Evolutionary conservation across 2,329 filamentous ascomycete species (phyloP).

Genomic region (Stagonosporopsis rhizophila): DNA sequence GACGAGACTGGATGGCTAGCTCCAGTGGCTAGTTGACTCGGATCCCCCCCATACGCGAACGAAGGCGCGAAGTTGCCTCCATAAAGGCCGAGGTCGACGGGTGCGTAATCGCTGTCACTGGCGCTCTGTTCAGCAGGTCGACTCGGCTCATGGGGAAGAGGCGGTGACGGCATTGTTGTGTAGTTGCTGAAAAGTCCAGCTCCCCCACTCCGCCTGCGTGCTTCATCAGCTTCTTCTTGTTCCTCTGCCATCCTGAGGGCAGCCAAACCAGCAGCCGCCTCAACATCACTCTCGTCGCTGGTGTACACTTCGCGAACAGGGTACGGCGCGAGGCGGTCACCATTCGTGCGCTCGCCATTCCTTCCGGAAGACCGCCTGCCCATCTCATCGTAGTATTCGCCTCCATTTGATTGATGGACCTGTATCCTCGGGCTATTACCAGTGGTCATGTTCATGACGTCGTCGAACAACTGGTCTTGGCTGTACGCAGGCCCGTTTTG

Average conservation of each 20-base stretch:
- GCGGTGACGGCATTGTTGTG: conserved; percentile 50
- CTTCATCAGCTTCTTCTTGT: conserved; percentile 68
- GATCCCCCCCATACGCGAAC: conserved; percentile 66
- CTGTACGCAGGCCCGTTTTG: conserved; percentile 42
- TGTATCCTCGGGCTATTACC: conserved; percentile 38
- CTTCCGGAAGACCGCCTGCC: conserved; percentile 33
- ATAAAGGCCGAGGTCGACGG: conserved; percentile 75
- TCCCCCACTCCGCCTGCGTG: conserved; percentile 65
- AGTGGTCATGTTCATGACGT: conserved; percentile 61
- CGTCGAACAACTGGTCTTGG: conserved; percentile 65
- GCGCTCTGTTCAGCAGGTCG: conserved; percentile 33
- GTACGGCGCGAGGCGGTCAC: conserved; percentile 52
- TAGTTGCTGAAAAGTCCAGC: conserved; percentile 59
- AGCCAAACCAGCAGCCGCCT: conserved; percentile 82
- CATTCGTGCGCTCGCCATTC: conserved; percentile 56
- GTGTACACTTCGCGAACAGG: conserved; percentile 38
- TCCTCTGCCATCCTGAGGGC: conserved; percentile 86
- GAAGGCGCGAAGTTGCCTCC: conserved; percentile 73
- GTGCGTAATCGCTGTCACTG: conserved; percentile 73
- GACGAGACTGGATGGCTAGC: conserved; percentile 52
- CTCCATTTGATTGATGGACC: conserved; percentile 44
- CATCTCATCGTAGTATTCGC: conserved; percentile 36
- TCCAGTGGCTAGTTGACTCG: conserved; percentile 49
- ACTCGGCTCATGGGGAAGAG: conserved; percentile 47
- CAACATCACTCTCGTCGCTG: conserved; percentile 82